phyloP scores from a whole-genome alignment of 2,329 filamentous ascomycete species.

The Diaporthe longicolla region DNA sequence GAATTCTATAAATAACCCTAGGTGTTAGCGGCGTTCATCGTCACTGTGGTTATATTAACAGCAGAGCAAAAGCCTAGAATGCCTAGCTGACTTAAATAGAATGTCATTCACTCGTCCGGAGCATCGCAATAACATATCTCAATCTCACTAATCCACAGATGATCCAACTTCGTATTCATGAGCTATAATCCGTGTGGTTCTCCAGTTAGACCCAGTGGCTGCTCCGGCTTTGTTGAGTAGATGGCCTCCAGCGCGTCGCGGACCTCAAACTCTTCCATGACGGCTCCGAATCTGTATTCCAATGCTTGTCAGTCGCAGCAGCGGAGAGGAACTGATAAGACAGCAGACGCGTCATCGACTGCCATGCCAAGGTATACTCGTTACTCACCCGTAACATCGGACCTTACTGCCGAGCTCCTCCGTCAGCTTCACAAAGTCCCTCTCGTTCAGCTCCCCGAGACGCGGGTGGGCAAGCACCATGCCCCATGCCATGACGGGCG shows the following conservation, averaged over 20 bases:
- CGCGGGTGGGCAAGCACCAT: slow-evolving; percentile 81
- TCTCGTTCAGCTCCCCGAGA: slow-evolving; percentile 73
- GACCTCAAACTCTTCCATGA: slow-evolving; percentile 78
- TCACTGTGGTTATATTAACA: not conserved
- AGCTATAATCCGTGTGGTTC: not conserved
- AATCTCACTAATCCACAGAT: not conserved
- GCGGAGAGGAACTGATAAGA: not conserved
- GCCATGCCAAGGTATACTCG: slow-evolving; percentile 16
- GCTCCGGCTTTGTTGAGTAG: slow-evolving; percentile 70
- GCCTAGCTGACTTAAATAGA: not conserved
- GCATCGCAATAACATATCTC: not conserved
- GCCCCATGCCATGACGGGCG: slow-evolving; percentile 95
- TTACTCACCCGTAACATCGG: slow-evolving; percentile 88
- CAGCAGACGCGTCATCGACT: not conserved
- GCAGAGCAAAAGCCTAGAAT: not conserved
- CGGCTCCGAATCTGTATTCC: slow-evolving; percentile 69
- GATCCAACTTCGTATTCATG: not conserved
- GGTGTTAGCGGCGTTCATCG: not conserved
- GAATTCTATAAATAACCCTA: not conserved
- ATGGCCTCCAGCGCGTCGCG: slow-evolving; percentile 82
- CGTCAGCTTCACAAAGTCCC: slow-evolving; percentile 80
- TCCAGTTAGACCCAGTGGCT: not conserved
- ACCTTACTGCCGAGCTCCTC: slow-evolving; percentile 84
- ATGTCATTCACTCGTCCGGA: slow-evolving; percentile 17
- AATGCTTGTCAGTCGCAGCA: not conserved